Percentiles rank a stretch among this genome's conserved stretches.
Evolutionary conservation across 163 green algal species (phyloP).

Genomic region (Coccomyxa subellipsoidea): DNA sequence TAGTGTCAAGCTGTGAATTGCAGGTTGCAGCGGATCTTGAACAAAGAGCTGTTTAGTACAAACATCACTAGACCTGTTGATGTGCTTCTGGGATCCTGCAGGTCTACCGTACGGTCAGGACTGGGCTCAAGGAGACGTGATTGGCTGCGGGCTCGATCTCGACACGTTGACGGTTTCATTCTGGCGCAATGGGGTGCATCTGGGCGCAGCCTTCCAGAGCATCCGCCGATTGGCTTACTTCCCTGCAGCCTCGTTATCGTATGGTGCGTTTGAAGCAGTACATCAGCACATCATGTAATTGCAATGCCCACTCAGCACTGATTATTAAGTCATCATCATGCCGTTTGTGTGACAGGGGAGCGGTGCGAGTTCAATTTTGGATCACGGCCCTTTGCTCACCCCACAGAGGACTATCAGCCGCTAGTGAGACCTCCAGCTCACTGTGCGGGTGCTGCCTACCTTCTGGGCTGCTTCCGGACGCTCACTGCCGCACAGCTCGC

Average conservation of each 20-base stretch:
- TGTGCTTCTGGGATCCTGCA: too few species aligned
- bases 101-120: conserved; percentile 56
- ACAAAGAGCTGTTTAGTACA: too few species aligned
- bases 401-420: conserved; percentile 65
- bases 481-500: background rate
- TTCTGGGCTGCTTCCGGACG: conserved; percentile 4
- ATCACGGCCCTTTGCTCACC: conserved; percentile 67
- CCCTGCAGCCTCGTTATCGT: conserved; percentile 75
- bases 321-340: too few species aligned
- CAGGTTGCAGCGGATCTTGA: too few species aligned
- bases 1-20: too few species aligned
- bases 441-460: background rate
- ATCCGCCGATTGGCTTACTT: conserved; percentile 83
- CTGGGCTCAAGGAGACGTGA: conserved; percentile 86
- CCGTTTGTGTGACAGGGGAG: too few species aligned
- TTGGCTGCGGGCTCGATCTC: conserved; percentile 83
- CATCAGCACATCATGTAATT: too few species aligned
- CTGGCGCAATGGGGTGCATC: conserved; percentile 70
- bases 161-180: conserved; percentile 73
- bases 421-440: conserved; percentile 48
- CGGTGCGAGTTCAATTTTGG: conserved; percentile 88
- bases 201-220: conserved; percentile 76
- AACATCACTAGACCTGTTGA: too few species aligned
- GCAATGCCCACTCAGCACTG: too few species aligned
- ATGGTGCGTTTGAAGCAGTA: conserved; percentile 33